Evolutionary conservation across 2,329 filamentous ascomycete species (phyloP).

Genomic region (Akanthomyces lecanii): DNA sequence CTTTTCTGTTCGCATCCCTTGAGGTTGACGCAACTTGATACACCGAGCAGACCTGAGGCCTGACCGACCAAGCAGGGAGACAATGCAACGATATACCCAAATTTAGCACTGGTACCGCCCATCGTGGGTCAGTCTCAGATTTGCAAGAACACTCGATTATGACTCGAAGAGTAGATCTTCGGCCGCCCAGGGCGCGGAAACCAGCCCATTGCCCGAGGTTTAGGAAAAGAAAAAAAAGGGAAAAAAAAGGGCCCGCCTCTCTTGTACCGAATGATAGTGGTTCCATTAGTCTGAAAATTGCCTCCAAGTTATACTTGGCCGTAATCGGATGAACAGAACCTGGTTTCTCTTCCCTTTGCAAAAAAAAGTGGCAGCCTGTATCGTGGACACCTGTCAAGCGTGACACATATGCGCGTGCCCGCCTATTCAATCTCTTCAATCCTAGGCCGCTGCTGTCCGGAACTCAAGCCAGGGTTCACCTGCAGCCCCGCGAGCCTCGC

Average conservation of each 20-base stretch:
- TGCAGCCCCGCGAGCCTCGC: conserved; percentile 36
- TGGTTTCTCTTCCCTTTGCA: not conserved
- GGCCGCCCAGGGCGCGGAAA: too few species aligned
- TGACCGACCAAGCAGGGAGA: too few species aligned
- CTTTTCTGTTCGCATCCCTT: not conserved
- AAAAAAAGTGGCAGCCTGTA: not conserved
- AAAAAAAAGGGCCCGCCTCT: too few species aligned
- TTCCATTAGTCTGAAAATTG: too few species aligned
- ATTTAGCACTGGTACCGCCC: not conserved
- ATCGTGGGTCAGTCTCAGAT: too few species aligned
- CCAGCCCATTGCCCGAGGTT: too few species aligned
- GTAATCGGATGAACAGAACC: too few species aligned
- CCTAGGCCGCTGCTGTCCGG: conserved; percentile 28
- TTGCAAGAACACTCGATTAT: too few species aligned
- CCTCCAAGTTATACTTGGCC: too few species aligned
- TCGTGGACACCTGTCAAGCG: not conserved
- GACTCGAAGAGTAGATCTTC: too few species aligned
- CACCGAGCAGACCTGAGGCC: not conserved
- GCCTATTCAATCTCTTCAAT: conserved; percentile 60
- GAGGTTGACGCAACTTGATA: not conserved
- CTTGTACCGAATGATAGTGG: too few species aligned
- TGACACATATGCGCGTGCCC: conserved; percentile 18
- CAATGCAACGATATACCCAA: not conserved
- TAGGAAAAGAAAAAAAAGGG: too few species aligned
- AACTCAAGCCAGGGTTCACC: conserved; percentile 27